These are phyloP conservation scores for Mucuna pruriens DNA, from an alignment of 306 rosid species.

Conservation along the genomic window DNA sequence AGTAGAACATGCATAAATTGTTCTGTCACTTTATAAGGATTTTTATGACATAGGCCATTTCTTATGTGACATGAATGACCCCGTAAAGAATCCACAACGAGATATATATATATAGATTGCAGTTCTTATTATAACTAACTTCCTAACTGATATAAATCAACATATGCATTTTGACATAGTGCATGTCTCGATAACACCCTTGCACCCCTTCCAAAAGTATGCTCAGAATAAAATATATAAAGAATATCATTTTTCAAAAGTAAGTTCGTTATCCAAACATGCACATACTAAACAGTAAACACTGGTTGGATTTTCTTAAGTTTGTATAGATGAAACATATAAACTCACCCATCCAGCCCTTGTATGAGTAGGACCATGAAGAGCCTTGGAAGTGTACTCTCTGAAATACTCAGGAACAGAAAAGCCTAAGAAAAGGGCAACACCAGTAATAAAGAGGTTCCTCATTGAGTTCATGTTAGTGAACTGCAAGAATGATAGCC, in stretches of 20 bases:
- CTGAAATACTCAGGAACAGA: conserved; percentile 93
- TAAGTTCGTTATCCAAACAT: too few species aligned
- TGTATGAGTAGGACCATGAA: conserved; percentile 92
- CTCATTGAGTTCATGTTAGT: conserved; percentile 99
- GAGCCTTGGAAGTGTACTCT: conserved; percentile 82
- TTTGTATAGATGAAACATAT: conserved; percentile 20
- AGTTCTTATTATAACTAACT: neutral
- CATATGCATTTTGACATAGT: neutral
- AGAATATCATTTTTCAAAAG: too few species aligned
- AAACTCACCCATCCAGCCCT: conserved; percentile 95
- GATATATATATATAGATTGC: too few species aligned
- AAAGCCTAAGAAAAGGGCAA: conserved; percentile 86
- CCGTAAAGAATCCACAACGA: neutral
- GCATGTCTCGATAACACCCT: neutral
- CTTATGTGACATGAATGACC: neutral
- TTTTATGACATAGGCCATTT: neutral
- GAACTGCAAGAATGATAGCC: conserved; percentile 97
- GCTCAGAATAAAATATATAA: too few species aligned
- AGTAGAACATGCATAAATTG: conserved; percentile 20
- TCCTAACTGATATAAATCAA: neutral
- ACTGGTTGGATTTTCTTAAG: neutral
- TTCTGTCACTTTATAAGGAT: neutral
- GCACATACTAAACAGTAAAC: neutral
- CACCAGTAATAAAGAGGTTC: conserved; percentile 88
- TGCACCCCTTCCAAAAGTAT: neutral